Evolutionary conservation across 345 rosid species (phyloP).

Genomic region (Lumnitzera littorea): DNA sequence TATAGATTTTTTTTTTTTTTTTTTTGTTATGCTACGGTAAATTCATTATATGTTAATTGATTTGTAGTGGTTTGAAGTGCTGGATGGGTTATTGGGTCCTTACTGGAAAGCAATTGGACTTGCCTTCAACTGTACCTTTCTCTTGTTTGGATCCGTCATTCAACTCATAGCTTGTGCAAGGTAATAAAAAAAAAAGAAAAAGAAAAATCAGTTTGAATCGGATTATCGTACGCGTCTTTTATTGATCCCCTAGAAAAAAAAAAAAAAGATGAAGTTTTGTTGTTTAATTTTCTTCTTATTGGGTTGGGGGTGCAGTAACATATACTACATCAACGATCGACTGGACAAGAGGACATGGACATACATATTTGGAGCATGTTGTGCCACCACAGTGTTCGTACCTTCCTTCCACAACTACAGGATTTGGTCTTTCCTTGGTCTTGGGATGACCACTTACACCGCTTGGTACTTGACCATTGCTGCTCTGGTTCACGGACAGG

Average conservation of each 20-base stretch:
- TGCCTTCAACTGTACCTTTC: conserved; percentile 97
- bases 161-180: conserved; percentile 99
- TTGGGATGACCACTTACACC: conserved; percentile 98
- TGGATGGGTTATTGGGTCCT: conserved; percentile 89
- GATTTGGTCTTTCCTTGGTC: conserved; percentile 97
- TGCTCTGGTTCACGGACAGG: conserved; percentile 84
- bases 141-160: conserved; percentile 96
- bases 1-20: too few relatives aligned
- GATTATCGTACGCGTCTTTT: too few relatives aligned
- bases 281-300: too few relatives aligned
- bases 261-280: too few relatives aligned
- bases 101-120: conserved; percentile 96
- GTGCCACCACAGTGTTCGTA: conserved; percentile 97
- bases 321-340: conserved; percentile 90
- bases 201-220: too few relatives aligned
- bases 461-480: conserved; percentile 98
- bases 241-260: too few relatives aligned
- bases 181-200: conserved; percentile 13
- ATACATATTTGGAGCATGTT: conserved; percentile 98
- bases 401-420: conserved; percentile 98
- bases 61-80: conserved; percentile 95
- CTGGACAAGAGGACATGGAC: conserved; percentile 99
- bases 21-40: neutral
- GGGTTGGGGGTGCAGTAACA: conserved; percentile 49
- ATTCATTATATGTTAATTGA: neutral